Conservation (phyloP, 1,284 basidiomycete species). For the Polyporus tsugae region DNA sequence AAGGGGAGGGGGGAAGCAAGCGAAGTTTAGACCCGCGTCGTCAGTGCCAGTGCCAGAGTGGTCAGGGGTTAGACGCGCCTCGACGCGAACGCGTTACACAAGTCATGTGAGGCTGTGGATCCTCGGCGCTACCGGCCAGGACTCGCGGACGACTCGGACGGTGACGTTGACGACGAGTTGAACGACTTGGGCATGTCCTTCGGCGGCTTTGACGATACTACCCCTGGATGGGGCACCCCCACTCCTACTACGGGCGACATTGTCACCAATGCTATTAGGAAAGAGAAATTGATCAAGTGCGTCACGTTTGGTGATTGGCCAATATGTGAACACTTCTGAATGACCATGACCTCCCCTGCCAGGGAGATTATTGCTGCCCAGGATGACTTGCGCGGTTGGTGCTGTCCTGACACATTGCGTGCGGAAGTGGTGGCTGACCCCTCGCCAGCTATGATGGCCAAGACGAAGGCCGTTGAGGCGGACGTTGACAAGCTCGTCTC, state of each 20-base stretch:
- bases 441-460: slow-evolving; percentile 67
- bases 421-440: neutral
- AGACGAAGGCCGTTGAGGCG: slow-evolving; percentile 72
- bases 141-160: neutral
- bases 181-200: slow-evolving; percentile 33
- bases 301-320: slow-evolving; percentile 20
- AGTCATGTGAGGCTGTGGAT: slow-evolving; percentile 22
- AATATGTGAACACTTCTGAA: neutral
- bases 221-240: slow-evolving; percentile 66
- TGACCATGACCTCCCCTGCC: slow-evolving; percentile 5
- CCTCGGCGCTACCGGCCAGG: neutral
- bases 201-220: slow-evolving; percentile 62
- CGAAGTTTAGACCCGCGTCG: neutral
- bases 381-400: slow-evolving; percentile 75
- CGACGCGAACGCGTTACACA: slow-evolving; percentile 28
- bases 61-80: slow-evolving; percentile 3
- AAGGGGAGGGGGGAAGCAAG: neutral
- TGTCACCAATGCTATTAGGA: slow-evolving; percentile 76
- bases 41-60: neutral
- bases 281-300: slow-evolving; percentile 71
- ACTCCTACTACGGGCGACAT: slow-evolving; percentile 61
- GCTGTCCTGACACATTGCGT: neutral
- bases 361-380: slow-evolving; percentile 80
- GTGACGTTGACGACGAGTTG: slow-evolving; percentile 14
- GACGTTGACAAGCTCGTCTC: slow-evolving; percentile 81